A percentile compares a stretch with the other conserved stretches of the same genome.
phyloP scores from a whole-genome alignment of 257 asterid genomes.

The Solanum chaucha region DNA sequence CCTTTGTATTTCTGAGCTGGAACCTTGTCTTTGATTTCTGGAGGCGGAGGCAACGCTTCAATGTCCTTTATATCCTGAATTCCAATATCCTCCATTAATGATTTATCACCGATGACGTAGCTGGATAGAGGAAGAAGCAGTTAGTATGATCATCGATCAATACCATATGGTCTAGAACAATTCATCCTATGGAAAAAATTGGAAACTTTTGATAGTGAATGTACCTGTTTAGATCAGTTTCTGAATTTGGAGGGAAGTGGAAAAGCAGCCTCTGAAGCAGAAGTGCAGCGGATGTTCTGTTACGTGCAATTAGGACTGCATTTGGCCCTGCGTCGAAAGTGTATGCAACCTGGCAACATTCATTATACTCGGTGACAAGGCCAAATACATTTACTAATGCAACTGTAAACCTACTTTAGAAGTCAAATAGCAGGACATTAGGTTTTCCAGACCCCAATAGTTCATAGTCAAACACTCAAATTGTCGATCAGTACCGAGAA shows the following conservation, averaged over 20 bases:
- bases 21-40: conserved; percentile 53
- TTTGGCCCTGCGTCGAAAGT: conserved; percentile 97
- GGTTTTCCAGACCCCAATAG: background rate
- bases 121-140: conserved; percentile 23
- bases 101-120: conserved; percentile 80
- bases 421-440: background rate
- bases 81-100: conserved; percentile 72
- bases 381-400: no score
- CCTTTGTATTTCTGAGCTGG: conserved; percentile 45
- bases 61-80: conserved; percentile 54
- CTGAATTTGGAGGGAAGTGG: conserved; percentile 71
- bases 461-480: background rate
- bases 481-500: background rate
- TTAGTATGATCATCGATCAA: background rate
- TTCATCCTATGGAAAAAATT: background rate
- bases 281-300: conserved; percentile 54
- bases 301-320: conserved; percentile 73
- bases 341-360: conserved; percentile 57
- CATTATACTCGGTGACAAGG: no score
- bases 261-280: conserved; percentile 67
- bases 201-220: background rate
- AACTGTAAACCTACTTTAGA: background rate
- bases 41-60: conserved; percentile 63
- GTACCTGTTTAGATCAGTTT: conserved; percentile 68
- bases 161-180: background rate